Percentiles rank a stretch among this genome's conserved stretches.
phyloP scores from a whole-genome alignment of 306 rosid species.

The Clitoria ternatea region DNA sequence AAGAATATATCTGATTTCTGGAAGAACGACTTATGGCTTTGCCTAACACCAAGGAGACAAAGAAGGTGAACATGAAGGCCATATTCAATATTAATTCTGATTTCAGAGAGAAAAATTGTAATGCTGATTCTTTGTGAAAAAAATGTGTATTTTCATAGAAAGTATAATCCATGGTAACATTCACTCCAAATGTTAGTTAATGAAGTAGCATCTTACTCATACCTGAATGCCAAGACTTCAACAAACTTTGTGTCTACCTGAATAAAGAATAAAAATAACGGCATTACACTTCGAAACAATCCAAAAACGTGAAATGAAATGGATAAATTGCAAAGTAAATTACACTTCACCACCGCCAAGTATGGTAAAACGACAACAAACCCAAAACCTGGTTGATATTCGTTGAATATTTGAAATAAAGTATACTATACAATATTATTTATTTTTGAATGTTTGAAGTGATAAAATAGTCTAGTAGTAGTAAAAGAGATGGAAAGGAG shows the following conservation, averaged over 20 bases:
- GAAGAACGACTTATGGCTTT: slow-evolving; percentile 72
- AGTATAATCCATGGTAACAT: neutral
- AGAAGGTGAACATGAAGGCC: neutral
- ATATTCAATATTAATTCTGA: neutral
- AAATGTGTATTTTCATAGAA: neutral
- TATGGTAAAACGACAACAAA: neutral
- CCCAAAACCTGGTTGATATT: neutral
- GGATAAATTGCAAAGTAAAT: neutral
- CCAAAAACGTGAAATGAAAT: neutral
- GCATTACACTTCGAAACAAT: slow-evolving; percentile 8
- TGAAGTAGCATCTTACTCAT: slow-evolving; percentile 20
- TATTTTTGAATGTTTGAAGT: too few species aligned
- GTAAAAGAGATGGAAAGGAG: too few species aligned
- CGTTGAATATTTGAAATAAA: neutral
- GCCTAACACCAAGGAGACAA: slow-evolving; percentile 49
- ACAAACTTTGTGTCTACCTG: slow-evolving; percentile 72
- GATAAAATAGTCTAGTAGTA: too few species aligned
- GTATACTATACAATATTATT: neutral
- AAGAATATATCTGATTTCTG: slow-evolving; percentile 68
- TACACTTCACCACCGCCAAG: neutral
- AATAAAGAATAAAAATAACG: slow-evolving; percentile 24
- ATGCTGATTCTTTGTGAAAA: neutral
- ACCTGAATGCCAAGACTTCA: slow-evolving; percentile 88
- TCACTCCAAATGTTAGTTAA: neutral
- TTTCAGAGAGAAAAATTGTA: neutral